phyloP scores from a whole-genome alignment of 2,329 filamentous ascomycete species.

The Rhinocladiella similis region DNA sequence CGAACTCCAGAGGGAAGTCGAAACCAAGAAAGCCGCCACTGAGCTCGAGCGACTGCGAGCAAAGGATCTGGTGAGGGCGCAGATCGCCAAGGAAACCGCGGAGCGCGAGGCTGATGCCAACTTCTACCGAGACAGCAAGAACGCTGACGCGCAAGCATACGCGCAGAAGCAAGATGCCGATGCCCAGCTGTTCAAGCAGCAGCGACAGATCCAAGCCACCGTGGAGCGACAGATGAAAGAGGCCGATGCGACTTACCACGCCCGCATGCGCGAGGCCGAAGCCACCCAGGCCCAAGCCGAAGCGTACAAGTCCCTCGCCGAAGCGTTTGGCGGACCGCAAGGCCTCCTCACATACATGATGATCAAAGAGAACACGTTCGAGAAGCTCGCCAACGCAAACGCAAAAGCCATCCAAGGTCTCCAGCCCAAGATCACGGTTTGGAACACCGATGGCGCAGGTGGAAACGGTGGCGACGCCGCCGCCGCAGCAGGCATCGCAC shows the following conservation, averaged over 20 bases:
- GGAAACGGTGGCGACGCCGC: slow-evolving; percentile 40
- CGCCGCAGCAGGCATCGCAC: slow-evolving; percentile 51
- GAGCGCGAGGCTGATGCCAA: slow-evolving; percentile 49
- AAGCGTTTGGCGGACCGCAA: slow-evolving; percentile 74
- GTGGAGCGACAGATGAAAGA: slow-evolving; percentile 45
- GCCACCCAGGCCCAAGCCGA: slow-evolving; percentile 75
- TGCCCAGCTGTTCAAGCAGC: slow-evolving; percentile 35
- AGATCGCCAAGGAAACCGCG: slow-evolving; percentile 48
- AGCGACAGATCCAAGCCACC: slow-evolving; percentile 25
- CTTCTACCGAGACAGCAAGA: slow-evolving; percentile 51
- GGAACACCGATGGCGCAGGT: slow-evolving; percentile 74
- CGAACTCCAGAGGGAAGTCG: slow-evolving; percentile 75
- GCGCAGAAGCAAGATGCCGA: slow-evolving; percentile 43
- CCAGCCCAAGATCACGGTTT: slow-evolving; percentile 86
- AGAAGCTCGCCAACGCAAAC: slow-evolving; percentile 75
- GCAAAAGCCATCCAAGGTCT: slow-evolving; percentile 72
- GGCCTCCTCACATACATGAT: slow-evolving; percentile 83
- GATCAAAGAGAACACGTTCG: slow-evolving; percentile 79
- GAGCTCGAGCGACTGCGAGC: slow-evolving; percentile 80
- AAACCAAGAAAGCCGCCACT: slow-evolving; percentile 74
- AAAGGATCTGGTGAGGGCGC: slow-evolving; percentile 73
- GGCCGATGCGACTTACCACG: slow-evolving; percentile 61
- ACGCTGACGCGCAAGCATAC: slow-evolving; percentile 53
- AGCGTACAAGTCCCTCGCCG: slow-evolving; percentile 71
- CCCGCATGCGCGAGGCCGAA: slow-evolving; percentile 72